phyloP scores from a whole-genome alignment of 2,329 filamentous ascomycete species.

The Arthrocladium fulminans region DNA sequence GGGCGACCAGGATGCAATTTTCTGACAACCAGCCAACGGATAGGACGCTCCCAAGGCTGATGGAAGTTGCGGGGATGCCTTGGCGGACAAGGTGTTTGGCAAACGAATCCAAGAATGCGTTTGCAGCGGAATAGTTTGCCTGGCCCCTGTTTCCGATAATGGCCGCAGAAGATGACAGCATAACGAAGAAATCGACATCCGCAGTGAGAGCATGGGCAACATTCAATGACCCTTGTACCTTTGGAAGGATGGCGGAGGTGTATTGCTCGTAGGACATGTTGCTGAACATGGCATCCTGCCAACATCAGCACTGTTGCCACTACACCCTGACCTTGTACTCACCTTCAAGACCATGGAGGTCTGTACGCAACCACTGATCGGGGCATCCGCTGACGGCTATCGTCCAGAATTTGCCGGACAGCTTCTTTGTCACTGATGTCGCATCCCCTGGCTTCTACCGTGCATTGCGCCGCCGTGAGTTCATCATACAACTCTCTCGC shows the following conservation, averaged over 20 bases:
- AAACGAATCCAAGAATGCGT: conserved; percentile 40
- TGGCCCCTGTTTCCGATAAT: conserved; percentile 39
- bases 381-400: conserved; percentile 19
- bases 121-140: conserved; percentile 37
- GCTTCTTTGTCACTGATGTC: conserved; percentile 27
- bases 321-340: too few species aligned
- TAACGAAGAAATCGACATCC: conserved; percentile 33
- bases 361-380: conserved; percentile 40
- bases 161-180: conserved; percentile 33
- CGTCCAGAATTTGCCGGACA: conserved; percentile 22
- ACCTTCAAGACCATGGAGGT: conserved; percentile 40
- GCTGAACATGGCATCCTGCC: conserved; percentile 25
- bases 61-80: neutral
- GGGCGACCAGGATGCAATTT: neutral
- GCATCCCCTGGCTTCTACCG: conserved; percentile 26
- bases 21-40: neutral
- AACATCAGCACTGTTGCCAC: too few species aligned
- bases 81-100: neutral
- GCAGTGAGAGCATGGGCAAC: conserved; percentile 22
- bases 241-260: conserved; percentile 30
- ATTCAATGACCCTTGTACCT: conserved; percentile 33
- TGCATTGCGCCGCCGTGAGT: conserved; percentile 19
- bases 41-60: neutral
- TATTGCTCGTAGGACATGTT: conserved; percentile 36
- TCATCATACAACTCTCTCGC: conserved; percentile 19